These are phyloP conservation scores for Prosopis cineraria DNA, from an alignment of 306 rosid genomes.

Conservation along the genomic window DNA sequence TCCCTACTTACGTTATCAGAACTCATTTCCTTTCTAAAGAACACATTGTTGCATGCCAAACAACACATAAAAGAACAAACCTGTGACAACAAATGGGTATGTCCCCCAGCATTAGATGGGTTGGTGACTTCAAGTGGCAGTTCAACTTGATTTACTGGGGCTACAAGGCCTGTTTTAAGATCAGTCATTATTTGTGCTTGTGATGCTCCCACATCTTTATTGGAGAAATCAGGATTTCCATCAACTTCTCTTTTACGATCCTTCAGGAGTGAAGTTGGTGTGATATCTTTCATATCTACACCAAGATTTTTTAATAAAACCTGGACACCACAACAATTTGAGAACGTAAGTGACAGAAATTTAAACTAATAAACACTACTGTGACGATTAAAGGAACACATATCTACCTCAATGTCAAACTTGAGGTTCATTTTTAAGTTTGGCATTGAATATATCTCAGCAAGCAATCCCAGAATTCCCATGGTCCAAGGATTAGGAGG, in stretches of 20 bases:
- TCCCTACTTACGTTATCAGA: no score
- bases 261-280: conserved; percentile 89
- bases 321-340: conserved; percentile 47
- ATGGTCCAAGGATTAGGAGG: conserved; percentile 99
- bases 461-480: conserved; percentile 99
- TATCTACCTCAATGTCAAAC: conserved; percentile 92
- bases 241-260: conserved; percentile 91
- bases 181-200: conserved; percentile 79
- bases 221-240: conserved; percentile 99
- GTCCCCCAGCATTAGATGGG: conserved; percentile 70
- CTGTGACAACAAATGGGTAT: conserved; percentile 79
- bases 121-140: conserved; percentile 76
- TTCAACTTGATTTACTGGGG: conserved; percentile 86
- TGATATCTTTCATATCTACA: conserved; percentile 95
- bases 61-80: no score
- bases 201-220: conserved; percentile 87
- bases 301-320: conserved; percentile 85
- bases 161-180: conserved; percentile 64
- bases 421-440: conserved; percentile 98
- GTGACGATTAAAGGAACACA: conserved; percentile 12
- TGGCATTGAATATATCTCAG: conserved; percentile 98
- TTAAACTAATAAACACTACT: conserved; percentile 4
- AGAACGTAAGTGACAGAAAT: conserved; percentile 9
- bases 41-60: no score
- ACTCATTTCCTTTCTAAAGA: no score